phyloP scores from a whole-genome alignment of 208 protist species.

The Strigomonas galati region DNA sequence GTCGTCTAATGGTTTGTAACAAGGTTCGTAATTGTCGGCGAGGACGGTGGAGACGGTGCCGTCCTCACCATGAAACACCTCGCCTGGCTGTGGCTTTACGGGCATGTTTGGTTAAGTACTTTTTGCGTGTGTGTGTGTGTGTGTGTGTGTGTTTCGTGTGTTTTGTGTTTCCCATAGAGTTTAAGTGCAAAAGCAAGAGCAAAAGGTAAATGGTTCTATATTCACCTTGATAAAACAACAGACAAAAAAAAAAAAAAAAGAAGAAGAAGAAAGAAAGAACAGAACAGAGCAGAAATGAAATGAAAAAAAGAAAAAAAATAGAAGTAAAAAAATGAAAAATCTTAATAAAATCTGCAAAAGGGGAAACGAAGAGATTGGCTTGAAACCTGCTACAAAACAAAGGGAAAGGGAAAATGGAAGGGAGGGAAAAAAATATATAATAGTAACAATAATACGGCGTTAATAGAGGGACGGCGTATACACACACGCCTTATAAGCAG shows the following conservation, averaged over 20 bases:
- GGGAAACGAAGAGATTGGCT: too few species aligned
- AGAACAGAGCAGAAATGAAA: constrained; percentile 4
- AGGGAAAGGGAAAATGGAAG: too few species aligned
- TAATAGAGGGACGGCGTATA: too few species aligned
- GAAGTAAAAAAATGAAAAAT: not conserved
- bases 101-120: constrained; percentile 20
- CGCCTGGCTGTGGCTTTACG: constrained; percentile 51
- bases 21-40: constrained; percentile 78
- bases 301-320: too few species aligned
- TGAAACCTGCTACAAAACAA: too few species aligned
- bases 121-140: too few species aligned
- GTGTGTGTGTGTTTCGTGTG: too few species aligned
- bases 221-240: constrained; percentile 8
- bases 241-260: constrained; percentile 9
- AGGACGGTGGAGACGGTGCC: constrained; percentile 84
- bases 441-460: too few species aligned
- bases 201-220: not conserved
- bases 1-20: constrained; percentile 82
- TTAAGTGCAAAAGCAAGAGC: not conserved
- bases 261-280: constrained; percentile 19
- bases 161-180: not conserved
- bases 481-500: too few species aligned
- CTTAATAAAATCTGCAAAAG: not conserved
- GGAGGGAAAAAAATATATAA: too few species aligned
- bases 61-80: constrained; percentile 72